These are phyloP conservation scores for Ampelomyces quisqualis DNA, from an alignment of 2,329 filamentous ascomycete genomes.

Conservation along the genomic window DNA sequence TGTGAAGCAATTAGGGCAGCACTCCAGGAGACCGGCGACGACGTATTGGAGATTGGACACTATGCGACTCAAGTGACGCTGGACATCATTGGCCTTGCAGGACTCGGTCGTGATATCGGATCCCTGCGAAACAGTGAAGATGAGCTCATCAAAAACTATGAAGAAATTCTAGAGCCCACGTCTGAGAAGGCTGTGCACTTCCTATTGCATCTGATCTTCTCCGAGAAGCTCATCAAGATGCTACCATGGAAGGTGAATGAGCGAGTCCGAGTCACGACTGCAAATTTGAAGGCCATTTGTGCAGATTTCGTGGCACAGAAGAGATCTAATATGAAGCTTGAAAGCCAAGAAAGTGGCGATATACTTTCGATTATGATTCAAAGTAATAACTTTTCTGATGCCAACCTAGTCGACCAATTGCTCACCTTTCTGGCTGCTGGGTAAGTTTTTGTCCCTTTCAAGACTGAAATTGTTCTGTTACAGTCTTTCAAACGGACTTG, in stretches of 20 bases:
- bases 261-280: slow-evolving; percentile 42
- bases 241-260: slow-evolving; percentile 53
- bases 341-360: slow-evolving; percentile 41
- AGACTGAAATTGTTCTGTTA: too few species aligned
- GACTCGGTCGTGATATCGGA: slow-evolving; percentile 48
- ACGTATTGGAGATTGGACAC: slow-evolving; percentile 47
- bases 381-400: slow-evolving; percentile 55
- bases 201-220: slow-evolving; percentile 43
- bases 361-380: slow-evolving; percentile 54
- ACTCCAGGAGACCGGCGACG: slow-evolving; percentile 46
- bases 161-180: slow-evolving; percentile 50
- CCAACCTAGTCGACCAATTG: slow-evolving; percentile 56
- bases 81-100: slow-evolving; percentile 51
- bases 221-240: slow-evolving; percentile 41
- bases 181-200: slow-evolving; percentile 52
- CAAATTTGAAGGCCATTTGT: slow-evolving; percentile 46
- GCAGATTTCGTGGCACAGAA: slow-evolving; percentile 53
- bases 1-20: slow-evolving; percentile 61
- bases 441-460: too few species aligned
- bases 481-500: too few species aligned
- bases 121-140: slow-evolving; percentile 46
- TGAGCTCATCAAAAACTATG: slow-evolving; percentile 46
- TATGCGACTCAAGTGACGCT: slow-evolving; percentile 49
- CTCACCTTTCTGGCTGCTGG: slow-evolving; percentile 59
- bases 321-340: slow-evolving; percentile 42